Percentiles rank a stretch among this genome's conserved stretches.
These are phyloP conservation scores for Hyphopichia wangnamkhiaoensis DNA, from an alignment of 1,139 yeast species.

Conservation along the genomic window DNA sequence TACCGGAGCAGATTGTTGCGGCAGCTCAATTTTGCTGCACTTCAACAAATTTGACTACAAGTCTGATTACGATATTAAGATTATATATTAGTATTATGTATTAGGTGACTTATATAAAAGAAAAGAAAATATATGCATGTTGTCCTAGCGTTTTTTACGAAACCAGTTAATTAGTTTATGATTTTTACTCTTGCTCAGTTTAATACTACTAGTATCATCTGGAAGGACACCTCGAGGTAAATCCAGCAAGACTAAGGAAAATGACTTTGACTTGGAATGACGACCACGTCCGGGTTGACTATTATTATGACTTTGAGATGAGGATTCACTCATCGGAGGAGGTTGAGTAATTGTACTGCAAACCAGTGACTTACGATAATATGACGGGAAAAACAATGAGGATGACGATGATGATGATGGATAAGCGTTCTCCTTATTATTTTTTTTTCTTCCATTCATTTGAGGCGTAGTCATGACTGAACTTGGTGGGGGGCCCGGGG, in stretches of 20 bases:
- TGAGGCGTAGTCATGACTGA: conserved; percentile 6
- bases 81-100: too few relatives aligned
- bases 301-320: not conserved
- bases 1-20: too few relatives aligned
- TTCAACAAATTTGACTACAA: too few relatives aligned
- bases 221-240: conserved; percentile 12
- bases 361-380: conserved; percentile 2
- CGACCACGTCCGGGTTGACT: conserved; percentile 1
- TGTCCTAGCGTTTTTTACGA: conserved; percentile 8
- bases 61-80: too few relatives aligned
- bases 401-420: not conserved
- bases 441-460: not conserved
- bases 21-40: too few relatives aligned
- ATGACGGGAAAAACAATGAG: not conserved
- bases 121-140: not conserved
- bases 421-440: not conserved
- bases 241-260: conserved; percentile 17
- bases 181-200: conserved; percentile 12
- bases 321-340: not conserved
- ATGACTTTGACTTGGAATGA: conserved; percentile 20
- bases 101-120: conserved; percentile 12
- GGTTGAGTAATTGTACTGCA: conserved; percentile 4
- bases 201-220: conserved; percentile 7
- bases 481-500: conserved; percentile 4
- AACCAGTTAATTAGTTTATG: conserved; percentile 19